These are phyloP conservation scores for Cyclanthera cordifolia DNA, from an alignment of 306 rosid species.

Conservation along the genomic window DNA sequence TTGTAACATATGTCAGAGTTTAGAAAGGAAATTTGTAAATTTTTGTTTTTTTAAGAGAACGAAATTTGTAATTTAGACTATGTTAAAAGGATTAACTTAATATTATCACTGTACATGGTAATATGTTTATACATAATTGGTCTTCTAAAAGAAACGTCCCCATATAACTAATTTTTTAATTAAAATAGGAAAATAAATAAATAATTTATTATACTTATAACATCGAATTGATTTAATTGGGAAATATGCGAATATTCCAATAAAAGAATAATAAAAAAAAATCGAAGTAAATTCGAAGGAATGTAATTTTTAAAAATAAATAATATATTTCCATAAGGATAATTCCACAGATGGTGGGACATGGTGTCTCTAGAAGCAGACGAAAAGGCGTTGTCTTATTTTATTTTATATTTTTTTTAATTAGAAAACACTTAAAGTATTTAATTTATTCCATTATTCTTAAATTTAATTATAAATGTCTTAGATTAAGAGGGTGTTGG, in stretches of 20 bases:
- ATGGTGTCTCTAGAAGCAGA: neutral
- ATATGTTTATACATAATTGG: neutral
- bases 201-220: no score
- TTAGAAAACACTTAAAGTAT: neutral
- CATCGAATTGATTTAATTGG: neutral
- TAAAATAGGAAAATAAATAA: no score
- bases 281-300: neutral
- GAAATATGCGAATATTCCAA: neutral
- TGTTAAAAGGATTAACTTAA: neutral
- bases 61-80: no score
- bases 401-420: neutral
- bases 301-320: neutral
- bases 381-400: slow-evolving; percentile 12
- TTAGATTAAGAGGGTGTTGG: no score
- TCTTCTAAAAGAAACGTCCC: neutral
- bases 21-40: no score
- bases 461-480: no score
- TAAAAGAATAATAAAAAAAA: neutral
- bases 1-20: no score
- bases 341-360: slow-evolving; percentile 1
- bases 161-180: neutral
- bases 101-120: neutral
- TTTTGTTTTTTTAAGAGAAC: no score
- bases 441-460: neutral
- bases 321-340: neutral